phyloP scores from a whole-genome alignment of 768 basidiomycete genomes.

The Cystobasidium tubakii region DNA sequence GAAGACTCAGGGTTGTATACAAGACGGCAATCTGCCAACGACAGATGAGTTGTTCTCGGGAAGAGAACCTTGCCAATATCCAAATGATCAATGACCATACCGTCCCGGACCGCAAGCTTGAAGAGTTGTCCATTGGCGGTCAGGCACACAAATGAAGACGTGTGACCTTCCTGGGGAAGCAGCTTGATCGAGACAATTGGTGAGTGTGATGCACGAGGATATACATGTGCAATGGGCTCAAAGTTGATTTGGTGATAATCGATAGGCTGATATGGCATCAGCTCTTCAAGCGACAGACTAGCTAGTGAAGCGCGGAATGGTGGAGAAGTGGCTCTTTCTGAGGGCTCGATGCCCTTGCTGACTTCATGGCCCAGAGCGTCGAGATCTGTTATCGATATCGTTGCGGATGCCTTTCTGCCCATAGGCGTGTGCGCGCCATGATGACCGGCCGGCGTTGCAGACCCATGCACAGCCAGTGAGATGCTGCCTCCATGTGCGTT shows the following conservation, averaged over 20 bases:
- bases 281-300: slow-evolving; percentile 55
- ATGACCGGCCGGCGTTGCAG: neutral
- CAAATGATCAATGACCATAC: neutral
- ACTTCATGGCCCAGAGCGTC: slow-evolving; percentile 10
- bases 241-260: slow-evolving; percentile 67
- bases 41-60: neutral
- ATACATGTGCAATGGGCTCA: slow-evolving; percentile 23
- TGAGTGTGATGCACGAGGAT: slow-evolving; percentile 3
- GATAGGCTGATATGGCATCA: slow-evolving; percentile 59
- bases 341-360: neutral
- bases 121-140: slow-evolving; percentile 2
- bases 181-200: slow-evolving; percentile 13
- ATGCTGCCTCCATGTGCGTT: slow-evolving; percentile 11
- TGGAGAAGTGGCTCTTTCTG: neutral
- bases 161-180: slow-evolving; percentile 1
- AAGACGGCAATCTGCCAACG: neutral
- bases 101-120: slow-evolving; percentile 23
- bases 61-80: slow-evolving; percentile 9
- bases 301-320: neutral
- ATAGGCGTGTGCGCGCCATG: slow-evolving; percentile 16
- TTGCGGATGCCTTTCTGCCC: slow-evolving; percentile 42
- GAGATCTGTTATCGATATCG: slow-evolving; percentile 40
- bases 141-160: slow-evolving; percentile 10
- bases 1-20: neutral
- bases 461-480: neutral